Evolutionary conservation across 306 rosid species (phyloP).

Genomic region (Leucaena leucocephala): DNA sequence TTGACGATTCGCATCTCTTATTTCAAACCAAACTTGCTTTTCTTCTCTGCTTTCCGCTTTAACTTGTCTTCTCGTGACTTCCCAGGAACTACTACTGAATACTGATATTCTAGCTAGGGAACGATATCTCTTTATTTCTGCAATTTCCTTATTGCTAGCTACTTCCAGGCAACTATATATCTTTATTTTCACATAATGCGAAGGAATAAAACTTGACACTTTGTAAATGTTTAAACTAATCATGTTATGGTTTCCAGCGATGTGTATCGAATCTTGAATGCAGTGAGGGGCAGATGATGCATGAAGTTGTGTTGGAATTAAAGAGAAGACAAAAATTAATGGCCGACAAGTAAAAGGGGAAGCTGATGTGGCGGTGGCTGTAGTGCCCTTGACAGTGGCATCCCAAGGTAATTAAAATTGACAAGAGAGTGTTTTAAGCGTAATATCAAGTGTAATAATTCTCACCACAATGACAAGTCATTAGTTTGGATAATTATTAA

Average conservation of each 20-base stretch:
- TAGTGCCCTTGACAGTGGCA: conserved; percentile 49
- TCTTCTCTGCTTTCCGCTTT: background rate
- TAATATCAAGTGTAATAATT: conserved; percentile 4
- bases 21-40: background rate
- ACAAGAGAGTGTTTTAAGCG: conserved; percentile 3
- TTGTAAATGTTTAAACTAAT: background rate
- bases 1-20: background rate
- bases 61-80: background rate
- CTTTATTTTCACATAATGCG: background rate
- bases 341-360: conserved; percentile 71
- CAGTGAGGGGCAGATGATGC: background rate
- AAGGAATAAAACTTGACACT: background rate
- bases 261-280: background rate
- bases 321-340: conserved; percentile 40
- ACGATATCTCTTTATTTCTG: background rate
- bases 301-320: background rate
- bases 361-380: conserved; percentile 54
- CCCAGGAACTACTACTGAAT: background rate
- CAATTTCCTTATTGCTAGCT: no score
- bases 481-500: conserved; percentile 34
- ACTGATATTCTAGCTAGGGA: background rate
- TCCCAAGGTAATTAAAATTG: conserved; percentile 35
- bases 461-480: conserved; percentile 52
- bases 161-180: background rate
- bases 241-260: background rate